phyloP scores from a whole-genome alignment of 1,139 yeast genomes.

The Protomyces arabidopsidicola region DNA sequence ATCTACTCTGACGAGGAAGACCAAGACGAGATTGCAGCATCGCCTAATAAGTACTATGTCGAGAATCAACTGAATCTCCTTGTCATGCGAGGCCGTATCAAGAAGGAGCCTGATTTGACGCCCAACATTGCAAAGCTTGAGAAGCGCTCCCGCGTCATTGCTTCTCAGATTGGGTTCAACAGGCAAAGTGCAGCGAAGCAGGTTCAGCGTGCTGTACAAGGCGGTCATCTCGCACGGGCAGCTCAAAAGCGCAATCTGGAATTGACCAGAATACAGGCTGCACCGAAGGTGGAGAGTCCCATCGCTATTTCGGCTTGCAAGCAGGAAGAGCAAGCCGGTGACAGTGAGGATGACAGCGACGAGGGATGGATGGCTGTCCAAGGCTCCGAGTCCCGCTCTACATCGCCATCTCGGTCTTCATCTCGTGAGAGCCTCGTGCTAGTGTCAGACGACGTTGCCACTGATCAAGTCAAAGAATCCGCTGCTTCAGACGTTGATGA shows the following conservation, averaged over 20 bases:
- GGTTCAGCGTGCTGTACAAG: slow-evolving; percentile 4
- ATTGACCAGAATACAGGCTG: neutral
- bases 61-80: slow-evolving; percentile 6
- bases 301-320: neutral
- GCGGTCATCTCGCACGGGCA: slow-evolving; percentile 10
- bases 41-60: slow-evolving; percentile 2
- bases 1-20: slow-evolving; percentile 22
- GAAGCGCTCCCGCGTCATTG: slow-evolving; percentile 19
- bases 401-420: neutral
- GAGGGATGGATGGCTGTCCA: neutral
- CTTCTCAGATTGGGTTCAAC: slow-evolving; percentile 3
- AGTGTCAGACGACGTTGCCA: neutral
- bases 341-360: neutral
- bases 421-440: neutral
- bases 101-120: neutral
- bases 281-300: neutral
- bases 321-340: neutral
- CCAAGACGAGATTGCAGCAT: slow-evolving; percentile 7
- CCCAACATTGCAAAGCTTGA: slow-evolving; percentile 1
- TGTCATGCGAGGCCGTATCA: slow-evolving; percentile 1
- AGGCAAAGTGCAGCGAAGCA: neutral
- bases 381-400: neutral
- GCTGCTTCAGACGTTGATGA: neutral
- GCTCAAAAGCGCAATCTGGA: neutral
- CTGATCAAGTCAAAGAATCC: neutral